Conservation (phyloP, 768 basidiomycete genomes). For the Myochromella boudieri region DNA sequence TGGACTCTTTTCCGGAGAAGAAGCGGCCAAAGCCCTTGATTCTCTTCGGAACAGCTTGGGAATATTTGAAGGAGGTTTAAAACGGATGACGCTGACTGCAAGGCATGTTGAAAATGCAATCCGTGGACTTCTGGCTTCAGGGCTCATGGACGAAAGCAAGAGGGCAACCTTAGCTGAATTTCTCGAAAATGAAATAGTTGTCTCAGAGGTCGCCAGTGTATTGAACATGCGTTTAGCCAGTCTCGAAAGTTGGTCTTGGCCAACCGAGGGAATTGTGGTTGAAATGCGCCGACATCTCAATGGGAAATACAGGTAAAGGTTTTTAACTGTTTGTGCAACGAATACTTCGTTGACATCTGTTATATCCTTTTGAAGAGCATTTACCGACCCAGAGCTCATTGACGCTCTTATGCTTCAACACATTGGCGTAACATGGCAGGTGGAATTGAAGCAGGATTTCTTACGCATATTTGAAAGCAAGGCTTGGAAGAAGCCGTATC, state of each 20-base stretch:
- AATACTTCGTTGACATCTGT: background rate
- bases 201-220: constrained; percentile 43
- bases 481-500: constrained; percentile 31
- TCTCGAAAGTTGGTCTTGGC: constrained; percentile 45
- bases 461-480: constrained; percentile 29
- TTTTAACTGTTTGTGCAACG: background rate
- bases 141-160: constrained; percentile 40
- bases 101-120: constrained; percentile 31
- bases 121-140: constrained; percentile 32
- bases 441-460: constrained; percentile 33
- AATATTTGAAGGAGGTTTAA: constrained; percentile 27
- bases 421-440: constrained; percentile 43
- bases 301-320: constrained; percentile 42
- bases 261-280: constrained; percentile 35
- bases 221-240: constrained; percentile 44
- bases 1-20: constrained; percentile 34
- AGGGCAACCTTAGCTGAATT: constrained; percentile 41
- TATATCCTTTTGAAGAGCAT: constrained; percentile 30
- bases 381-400: constrained; percentile 47
- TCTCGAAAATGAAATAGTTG: constrained; percentile 33
- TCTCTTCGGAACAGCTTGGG: constrained; percentile 28
- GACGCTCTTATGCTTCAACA: constrained; percentile 45
- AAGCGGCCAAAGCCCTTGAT: constrained; percentile 28
- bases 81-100: constrained; percentile 21
- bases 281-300: constrained; percentile 48